A percentile compares a stretch with the other conserved stretches of the same genome.
phyloP scores from a whole-genome alignment of 2,329 filamentous ascomycete genomes.

The Botrytis squamosa region DNA sequence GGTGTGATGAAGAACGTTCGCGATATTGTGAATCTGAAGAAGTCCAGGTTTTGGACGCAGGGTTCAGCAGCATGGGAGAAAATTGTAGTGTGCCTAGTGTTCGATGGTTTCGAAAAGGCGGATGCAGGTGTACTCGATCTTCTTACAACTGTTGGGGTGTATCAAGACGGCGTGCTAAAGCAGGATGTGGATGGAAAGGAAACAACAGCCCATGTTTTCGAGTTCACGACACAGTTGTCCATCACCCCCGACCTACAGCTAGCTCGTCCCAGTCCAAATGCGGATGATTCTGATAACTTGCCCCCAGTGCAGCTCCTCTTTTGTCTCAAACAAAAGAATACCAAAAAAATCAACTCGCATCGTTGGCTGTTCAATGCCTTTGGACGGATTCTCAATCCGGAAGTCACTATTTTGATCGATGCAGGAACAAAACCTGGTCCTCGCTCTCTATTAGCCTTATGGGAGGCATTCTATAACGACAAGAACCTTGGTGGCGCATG shows the following conservation, averaged over 20 bases:
- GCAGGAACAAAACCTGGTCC: conserved; percentile 94
- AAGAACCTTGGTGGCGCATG: conserved; percentile 98
- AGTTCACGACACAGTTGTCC: conserved; percentile 96
- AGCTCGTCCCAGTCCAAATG: conserved; percentile 70
- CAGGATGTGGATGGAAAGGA: conserved; percentile 97
- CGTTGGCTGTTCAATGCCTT: conserved; percentile 99
- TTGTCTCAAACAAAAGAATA: conserved; percentile 98
- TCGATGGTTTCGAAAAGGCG: conserved; percentile 96
- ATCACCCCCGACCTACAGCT: conserved; percentile 97
- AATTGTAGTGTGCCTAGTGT: conserved; percentile 95
- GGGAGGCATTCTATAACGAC: conserved; percentile 99
- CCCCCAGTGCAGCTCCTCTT: conserved; percentile 99
- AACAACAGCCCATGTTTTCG: conserved; percentile 95
- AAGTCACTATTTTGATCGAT: conserved; percentile 93
- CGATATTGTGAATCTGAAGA: conserved; percentile 98
- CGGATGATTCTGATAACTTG: conserved; percentile 79
- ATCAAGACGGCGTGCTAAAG: conserved; percentile 98
- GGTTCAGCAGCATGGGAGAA: conserved; percentile 99
- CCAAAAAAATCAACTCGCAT: conserved; percentile 99
- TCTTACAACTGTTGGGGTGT: conserved; percentile 89
- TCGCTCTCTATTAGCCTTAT: conserved; percentile 86
- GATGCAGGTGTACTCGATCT: conserved; percentile 95
- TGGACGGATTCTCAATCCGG: conserved; percentile 92
- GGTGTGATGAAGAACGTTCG: conserved; percentile 99
- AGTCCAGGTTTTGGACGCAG: conserved; percentile 99